Evolutionary conservation across 768 basidiomycete species (phyloP).

Genomic region (Naganishia kalamii): DNA sequence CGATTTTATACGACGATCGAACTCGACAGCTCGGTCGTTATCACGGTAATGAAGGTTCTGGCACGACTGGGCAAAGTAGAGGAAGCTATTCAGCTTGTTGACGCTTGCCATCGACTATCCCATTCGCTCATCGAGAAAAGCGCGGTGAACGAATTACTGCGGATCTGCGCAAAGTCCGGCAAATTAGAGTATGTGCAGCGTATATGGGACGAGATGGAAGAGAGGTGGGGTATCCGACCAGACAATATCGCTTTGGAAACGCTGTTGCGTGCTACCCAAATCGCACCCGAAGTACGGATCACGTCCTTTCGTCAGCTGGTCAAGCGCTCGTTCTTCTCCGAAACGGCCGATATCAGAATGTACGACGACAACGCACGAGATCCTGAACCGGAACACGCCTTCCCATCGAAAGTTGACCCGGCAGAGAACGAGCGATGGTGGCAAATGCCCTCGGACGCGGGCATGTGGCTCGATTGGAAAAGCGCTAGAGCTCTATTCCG

Average conservation of each 20-base stretch:
- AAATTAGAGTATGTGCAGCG: constrained; percentile 5
- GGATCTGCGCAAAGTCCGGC: neutral
- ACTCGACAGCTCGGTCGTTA: neutral
- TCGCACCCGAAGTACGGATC: neutral
- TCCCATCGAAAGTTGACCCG: neutral
- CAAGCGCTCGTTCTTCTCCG: constrained; percentile 12
- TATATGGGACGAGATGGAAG: constrained; percentile 12
- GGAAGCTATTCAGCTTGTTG: constrained; percentile 4
- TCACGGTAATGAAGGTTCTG: constrained; percentile 1
- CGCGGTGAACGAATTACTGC: constrained; percentile 1
- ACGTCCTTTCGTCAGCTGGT: constrained; percentile 7
- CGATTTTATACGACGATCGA: neutral
- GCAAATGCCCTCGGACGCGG: neutral
- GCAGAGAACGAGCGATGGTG: neutral
- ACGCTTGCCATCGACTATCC: neutral
- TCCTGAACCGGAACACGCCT: constrained; percentile 1
- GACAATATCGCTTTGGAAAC: neutral
- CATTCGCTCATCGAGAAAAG: neutral
- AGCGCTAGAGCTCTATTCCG: constrained; percentile 7
- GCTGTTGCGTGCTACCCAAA: neutral
- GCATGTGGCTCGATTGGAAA: constrained; percentile 5
- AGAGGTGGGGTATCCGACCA: neutral
- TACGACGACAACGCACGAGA: neutral
- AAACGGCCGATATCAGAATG: neutral
- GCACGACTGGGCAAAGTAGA: neutral